These are phyloP conservation scores for Scopulariopsis brevicaulis DNA, from an alignment of 2,329 filamentous ascomycete genomes.

Conservation along the genomic window DNA sequence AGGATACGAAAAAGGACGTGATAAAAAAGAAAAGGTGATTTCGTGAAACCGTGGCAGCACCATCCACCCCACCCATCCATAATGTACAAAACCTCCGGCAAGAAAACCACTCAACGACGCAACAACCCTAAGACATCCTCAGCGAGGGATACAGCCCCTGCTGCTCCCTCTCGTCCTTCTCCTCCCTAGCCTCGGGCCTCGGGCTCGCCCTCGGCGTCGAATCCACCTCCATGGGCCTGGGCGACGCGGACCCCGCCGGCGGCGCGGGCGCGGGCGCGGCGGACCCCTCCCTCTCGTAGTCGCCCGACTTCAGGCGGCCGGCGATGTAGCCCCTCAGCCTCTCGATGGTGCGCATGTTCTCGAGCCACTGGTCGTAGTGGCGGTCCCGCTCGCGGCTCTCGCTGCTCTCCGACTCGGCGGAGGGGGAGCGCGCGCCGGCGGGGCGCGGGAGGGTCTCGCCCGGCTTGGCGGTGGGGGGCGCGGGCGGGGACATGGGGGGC, in stretches of 20 bases:
- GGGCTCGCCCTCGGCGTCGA: neutral
- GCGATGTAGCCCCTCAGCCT: constrained; percentile 46
- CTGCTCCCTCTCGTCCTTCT: neutral
- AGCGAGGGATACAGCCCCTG: constrained; percentile 1
- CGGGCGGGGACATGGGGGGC: constrained; percentile 23
- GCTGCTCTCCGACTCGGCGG: constrained; percentile 39
- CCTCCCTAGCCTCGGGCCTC: neutral
- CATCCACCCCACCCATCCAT: neutral
- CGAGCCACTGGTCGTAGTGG: constrained; percentile 53
- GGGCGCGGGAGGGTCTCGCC: neutral
- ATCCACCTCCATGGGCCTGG: constrained; percentile 2
- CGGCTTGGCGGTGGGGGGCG: constrained; percentile 25
- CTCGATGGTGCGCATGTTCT: constrained; percentile 56
- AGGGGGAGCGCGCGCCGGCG: constrained; percentile 31
- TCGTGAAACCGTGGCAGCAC: neutral
- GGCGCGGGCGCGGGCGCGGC: too few relatives aligned
- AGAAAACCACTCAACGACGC: neutral
- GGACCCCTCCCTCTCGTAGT: neutral
- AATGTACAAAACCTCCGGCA: neutral
- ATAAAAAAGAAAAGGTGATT: neutral
- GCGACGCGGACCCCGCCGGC: neutral
- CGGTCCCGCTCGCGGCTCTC: constrained; percentile 46
- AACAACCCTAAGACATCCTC: neutral
- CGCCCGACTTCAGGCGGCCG: constrained; percentile 35
- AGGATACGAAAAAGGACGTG: neutral